Percentiles rank a stretch among this genome's conserved stretches.
These are phyloP conservation scores for Schizochytrium sp. DNA, from an alignment of 108 stramenopile genomes.

Conservation along the genomic window DNA sequence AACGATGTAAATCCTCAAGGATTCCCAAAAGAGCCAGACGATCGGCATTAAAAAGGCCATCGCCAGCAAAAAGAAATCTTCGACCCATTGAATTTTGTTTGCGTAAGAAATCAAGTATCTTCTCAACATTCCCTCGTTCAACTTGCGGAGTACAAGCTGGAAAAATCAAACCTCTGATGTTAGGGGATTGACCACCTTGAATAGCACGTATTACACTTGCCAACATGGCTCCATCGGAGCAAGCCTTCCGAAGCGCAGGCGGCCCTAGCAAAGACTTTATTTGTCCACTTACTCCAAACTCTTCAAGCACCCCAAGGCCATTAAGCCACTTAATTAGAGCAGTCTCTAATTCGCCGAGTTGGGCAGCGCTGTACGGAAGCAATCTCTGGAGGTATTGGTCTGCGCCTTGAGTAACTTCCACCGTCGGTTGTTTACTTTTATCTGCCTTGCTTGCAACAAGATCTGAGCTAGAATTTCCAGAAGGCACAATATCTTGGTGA, in stretches of 20 bases:
- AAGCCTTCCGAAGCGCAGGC: background rate
- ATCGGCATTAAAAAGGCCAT: background rate
- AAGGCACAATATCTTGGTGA: too few relatives aligned
- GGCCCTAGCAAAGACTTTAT: background rate
- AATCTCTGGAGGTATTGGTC: too few relatives aligned
- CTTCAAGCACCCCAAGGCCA: background rate
- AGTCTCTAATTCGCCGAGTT: background rate
- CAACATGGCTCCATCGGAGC: background rate
- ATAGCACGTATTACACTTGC: background rate
- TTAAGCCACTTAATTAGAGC: background rate
- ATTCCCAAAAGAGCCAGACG: constrained; percentile 6
- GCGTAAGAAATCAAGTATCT: constrained; percentile 23
- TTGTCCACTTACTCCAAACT: background rate
- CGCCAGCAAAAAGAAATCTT: background rate
- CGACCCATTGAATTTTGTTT: background rate
- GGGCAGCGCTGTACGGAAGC: background rate
- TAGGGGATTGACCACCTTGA: background rate
- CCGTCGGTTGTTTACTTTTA: too few relatives aligned
- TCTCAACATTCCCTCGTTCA: background rate
- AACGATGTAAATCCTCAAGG: background rate
- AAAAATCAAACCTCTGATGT: background rate
- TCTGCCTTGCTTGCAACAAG: too few relatives aligned
- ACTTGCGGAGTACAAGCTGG: background rate
- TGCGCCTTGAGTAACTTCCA: too few relatives aligned
- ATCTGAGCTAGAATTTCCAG: too few relatives aligned